phyloP scores from a whole-genome alignment of 1,284 basidiomycete species.

The Pholiota adiposa region DNA sequence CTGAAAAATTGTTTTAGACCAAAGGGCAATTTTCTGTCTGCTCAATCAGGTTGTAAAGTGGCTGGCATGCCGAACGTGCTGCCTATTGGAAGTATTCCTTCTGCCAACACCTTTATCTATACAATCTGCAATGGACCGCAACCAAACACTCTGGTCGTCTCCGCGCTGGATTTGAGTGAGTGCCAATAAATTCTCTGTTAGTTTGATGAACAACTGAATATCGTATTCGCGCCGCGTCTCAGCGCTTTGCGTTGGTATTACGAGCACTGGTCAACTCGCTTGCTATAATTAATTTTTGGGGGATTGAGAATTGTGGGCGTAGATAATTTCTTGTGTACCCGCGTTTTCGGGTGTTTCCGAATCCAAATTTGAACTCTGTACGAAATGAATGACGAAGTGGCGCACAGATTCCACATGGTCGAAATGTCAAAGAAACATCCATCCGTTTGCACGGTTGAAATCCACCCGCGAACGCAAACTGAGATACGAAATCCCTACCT shows the following conservation, averaged over 20 bases:
- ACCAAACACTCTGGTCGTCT: background rate
- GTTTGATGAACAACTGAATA: background rate
- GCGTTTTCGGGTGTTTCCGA: too few relatives aligned
- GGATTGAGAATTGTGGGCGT: background rate
- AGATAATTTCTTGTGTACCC: background rate
- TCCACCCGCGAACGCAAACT: too few relatives aligned
- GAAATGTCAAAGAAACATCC: too few relatives aligned
- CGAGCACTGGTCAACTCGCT: background rate
- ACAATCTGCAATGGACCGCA: background rate
- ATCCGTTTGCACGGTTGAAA: too few relatives aligned
- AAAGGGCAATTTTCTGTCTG: background rate
- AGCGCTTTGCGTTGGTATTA: background rate
- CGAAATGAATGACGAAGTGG: too few relatives aligned
- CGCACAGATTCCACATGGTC: too few relatives aligned
- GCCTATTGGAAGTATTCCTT: background rate
- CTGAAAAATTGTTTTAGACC: background rate
- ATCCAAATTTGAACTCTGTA: too few relatives aligned
- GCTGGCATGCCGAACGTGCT: background rate
- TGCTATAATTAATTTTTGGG: background rate
- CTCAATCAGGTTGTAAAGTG: background rate
- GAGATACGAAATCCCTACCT: too few relatives aligned
- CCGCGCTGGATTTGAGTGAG: background rate
- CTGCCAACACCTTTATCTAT: background rate
- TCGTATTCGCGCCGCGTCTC: background rate
- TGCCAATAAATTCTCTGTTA: background rate